Percentiles rank a stretch among this genome's conserved stretches.
Evolutionary conservation across 2,329 filamentous ascomycete species (phyloP).

Genomic region (Chaetomiaceae sp.): DNA sequence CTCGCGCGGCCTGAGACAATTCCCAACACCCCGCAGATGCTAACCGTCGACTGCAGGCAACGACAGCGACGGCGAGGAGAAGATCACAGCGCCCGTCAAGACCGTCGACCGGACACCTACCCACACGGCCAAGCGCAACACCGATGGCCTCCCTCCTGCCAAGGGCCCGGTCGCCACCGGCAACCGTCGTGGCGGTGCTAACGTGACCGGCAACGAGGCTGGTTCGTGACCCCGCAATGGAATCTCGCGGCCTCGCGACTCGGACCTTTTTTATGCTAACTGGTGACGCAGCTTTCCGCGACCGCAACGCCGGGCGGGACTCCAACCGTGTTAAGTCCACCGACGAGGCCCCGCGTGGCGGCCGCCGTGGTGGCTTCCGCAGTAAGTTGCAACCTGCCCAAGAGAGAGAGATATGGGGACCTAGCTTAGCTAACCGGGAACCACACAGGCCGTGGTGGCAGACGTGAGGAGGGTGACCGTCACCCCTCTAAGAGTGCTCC

Average conservation of each 20-base stretch:
- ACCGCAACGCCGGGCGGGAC: conserved; percentile 73
- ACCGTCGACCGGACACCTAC: conserved; percentile 78
- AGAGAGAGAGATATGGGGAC: not conserved
- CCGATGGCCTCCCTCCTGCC: conserved; percentile 63
- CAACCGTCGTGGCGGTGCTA: conserved; percentile 49
- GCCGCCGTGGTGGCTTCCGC: conserved; percentile 58
- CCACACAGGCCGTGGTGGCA: conserved; percentile 47
- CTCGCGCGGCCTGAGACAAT: not conserved
- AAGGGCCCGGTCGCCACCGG: conserved; percentile 35
- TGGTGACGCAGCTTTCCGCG: conserved; percentile 68
- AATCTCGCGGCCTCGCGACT: not conserved
- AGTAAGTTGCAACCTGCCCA: not conserved
- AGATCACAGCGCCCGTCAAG: conserved; percentile 76
- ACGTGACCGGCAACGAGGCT: conserved; percentile 72
- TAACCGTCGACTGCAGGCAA: conserved; percentile 44
- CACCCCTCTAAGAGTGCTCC: conserved; percentile 45
- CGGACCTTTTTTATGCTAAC: conserved; percentile 18
- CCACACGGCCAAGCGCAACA: conserved; percentile 80
- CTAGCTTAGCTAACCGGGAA: conserved; percentile 9
- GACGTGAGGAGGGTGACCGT: conserved; percentile 53
- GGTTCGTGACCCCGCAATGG: conserved; percentile 65
- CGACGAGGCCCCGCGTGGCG: conserved; percentile 57
- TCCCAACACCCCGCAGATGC: conserved; percentile 15
- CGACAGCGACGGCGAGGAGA: conserved; percentile 64
- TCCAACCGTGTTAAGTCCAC: conserved; percentile 78